Evolutionary conservation across 1,139 yeast species (phyloP).

Genomic region (Yamadazyma diospyri): DNA sequence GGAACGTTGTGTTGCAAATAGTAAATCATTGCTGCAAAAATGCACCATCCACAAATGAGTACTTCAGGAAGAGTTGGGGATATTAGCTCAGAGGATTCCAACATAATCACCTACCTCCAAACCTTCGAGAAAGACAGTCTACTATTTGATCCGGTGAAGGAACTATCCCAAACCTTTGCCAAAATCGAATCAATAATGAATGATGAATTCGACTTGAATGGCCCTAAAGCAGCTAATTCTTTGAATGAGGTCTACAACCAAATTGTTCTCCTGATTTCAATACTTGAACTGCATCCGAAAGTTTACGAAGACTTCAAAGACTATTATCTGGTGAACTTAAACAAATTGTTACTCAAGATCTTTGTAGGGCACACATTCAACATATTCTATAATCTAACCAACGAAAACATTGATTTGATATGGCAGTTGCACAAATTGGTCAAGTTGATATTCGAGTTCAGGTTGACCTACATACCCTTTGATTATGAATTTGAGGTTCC

Average conservation of each 20-base stretch:
- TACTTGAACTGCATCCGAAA: slow-evolving; percentile 9
- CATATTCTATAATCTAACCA: slow-evolving; percentile 8
- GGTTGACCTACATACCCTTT: neutral
- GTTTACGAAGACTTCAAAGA: slow-evolving; percentile 11
- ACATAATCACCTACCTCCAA: slow-evolving; percentile 13
- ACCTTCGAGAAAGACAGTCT: slow-evolving; percentile 8
- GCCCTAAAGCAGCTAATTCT: neutral
- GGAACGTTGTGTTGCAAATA: too few relatives aligned
- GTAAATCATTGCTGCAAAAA: slow-evolving; percentile 9
- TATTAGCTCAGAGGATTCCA: slow-evolving; percentile 15
- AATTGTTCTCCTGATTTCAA: slow-evolving; percentile 11
- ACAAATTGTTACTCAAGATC: slow-evolving; percentile 6
- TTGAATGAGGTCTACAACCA: slow-evolving; percentile 12
- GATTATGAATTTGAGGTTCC: slow-evolving; percentile 7
- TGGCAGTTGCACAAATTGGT: slow-evolving; percentile 13
- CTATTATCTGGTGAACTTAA: slow-evolving; percentile 7
- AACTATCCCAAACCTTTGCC: slow-evolving; percentile 18
- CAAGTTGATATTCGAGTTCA: slow-evolving; percentile 6
- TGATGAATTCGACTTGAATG: slow-evolving; percentile 8
- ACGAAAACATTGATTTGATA: slow-evolving; percentile 10
- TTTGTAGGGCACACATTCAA: slow-evolving; percentile 8
- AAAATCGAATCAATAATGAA: slow-evolving; percentile 14
- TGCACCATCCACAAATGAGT: slow-evolving; percentile 5
- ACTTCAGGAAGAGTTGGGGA: slow-evolving; percentile 4
- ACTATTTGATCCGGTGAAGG: slow-evolving; percentile 12